Conservation (phyloP, 2,329 filamentous ascomycete genomes). For the Aureobasidium lini region DNA sequence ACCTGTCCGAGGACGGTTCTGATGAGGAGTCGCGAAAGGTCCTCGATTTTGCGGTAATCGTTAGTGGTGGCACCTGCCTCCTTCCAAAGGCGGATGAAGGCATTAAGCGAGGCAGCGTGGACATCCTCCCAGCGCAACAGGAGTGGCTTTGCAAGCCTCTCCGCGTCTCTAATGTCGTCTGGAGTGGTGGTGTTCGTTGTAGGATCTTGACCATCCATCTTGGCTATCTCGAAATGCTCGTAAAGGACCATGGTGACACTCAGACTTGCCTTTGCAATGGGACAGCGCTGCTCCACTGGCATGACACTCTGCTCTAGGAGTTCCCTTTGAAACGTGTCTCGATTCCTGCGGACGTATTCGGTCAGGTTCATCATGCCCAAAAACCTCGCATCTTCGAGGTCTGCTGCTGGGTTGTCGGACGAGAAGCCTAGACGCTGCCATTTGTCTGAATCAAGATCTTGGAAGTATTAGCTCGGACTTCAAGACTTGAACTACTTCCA, state of each 20-base stretch:
- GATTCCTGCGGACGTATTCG: constrained; percentile 85
- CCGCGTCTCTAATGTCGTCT: constrained; percentile 27
- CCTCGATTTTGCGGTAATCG: constrained; percentile 89
- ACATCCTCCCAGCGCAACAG: constrained; percentile 88
- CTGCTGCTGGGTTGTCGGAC: constrained; percentile 74
- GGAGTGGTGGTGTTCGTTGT: constrained; percentile 51
- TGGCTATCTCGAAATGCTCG: constrained; percentile 89
- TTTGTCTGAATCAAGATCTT: constrained; percentile 78
- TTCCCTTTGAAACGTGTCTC: constrained; percentile 87
- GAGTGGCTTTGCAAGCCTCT: constrained; percentile 78
- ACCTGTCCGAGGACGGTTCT: constrained; percentile 84
- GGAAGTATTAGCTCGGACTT: background rate
- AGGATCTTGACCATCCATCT: constrained; percentile 39
- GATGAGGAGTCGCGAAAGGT: constrained; percentile 80
- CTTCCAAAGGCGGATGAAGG: constrained; percentile 91
- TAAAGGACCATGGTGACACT: constrained; percentile 83
- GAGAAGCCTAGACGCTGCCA: constrained; percentile 91
- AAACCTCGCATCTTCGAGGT: constrained; percentile 81
- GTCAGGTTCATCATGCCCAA: constrained; percentile 96
- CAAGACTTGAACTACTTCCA: constrained; percentile 18
- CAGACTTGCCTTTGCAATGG: constrained; percentile 77
- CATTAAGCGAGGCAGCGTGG: constrained; percentile 75
- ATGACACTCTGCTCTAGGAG: constrained; percentile 79
- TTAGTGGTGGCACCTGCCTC: constrained; percentile 73
- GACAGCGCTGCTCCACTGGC: constrained; percentile 66